Evolutionary conservation across 306 rosid genomes (phyloP).

Genomic region (barrel medic (Medicago truncatula)): DNA sequence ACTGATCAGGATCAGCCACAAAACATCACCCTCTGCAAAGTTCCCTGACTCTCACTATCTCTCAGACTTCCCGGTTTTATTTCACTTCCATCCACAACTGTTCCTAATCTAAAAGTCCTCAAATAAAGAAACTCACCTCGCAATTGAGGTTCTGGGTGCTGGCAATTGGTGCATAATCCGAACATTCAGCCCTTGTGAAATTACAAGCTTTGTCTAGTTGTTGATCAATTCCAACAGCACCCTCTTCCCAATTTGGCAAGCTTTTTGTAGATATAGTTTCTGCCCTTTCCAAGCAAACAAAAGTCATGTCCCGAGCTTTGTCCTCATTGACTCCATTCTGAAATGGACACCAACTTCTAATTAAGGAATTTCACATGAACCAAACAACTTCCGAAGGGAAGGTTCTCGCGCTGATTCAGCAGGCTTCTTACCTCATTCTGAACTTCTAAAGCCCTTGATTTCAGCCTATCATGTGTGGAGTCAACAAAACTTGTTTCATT

Average conservation of each 20-base stretch:
- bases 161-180: slow-evolving; percentile 58
- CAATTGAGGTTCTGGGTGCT: slow-evolving; percentile 67
- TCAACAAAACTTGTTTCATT: slow-evolving; percentile 46
- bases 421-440: slow-evolving; percentile 61
- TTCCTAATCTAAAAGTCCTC: slow-evolving; percentile 73
- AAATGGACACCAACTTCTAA: slow-evolving; percentile 57
- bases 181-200: slow-evolving; percentile 54
- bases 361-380: slow-evolving; percentile 59
- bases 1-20: slow-evolving; percentile 57
- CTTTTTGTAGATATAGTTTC: slow-evolving; percentile 46
- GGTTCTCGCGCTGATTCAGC: slow-evolving; percentile 57
- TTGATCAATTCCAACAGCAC: slow-evolving; percentile 54
- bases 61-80: slow-evolving; percentile 67
- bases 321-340: slow-evolving; percentile 55
- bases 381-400: slow-evolving; percentile 42
- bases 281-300: slow-evolving; percentile 49
- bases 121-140: slow-evolving; percentile 82
- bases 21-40: slow-evolving; percentile 85
- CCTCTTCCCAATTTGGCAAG: slow-evolving; percentile 52
- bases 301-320: slow-evolving; percentile 49
- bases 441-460: slow-evolving; percentile 40
- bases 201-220: slow-evolving; percentile 55
- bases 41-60: slow-evolving; percentile 73
- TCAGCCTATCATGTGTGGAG: slow-evolving; percentile 43
- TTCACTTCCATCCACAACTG: slow-evolving; percentile 71